phyloP scores from a whole-genome alignment of 768 basidiomycete species.

The Psilocybe subaeruginosa region DNA sequence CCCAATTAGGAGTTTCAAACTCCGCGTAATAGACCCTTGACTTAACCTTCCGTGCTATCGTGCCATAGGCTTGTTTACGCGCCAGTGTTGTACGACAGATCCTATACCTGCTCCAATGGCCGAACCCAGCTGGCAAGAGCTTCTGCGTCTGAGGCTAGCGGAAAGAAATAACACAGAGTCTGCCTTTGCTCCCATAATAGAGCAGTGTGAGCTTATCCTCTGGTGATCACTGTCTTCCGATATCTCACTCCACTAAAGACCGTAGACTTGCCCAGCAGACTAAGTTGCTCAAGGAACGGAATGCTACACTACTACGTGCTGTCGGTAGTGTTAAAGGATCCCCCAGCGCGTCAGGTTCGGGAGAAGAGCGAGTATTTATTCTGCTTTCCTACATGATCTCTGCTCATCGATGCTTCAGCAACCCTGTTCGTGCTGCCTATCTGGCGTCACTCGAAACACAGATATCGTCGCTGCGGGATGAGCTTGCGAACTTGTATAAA shows the following conservation, averaged over 20 bases:
- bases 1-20: conserved; percentile 41
- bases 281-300: conserved; percentile 89
- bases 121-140: conserved; percentile 85
- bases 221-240: conserved; percentile 10
- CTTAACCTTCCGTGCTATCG: background rate
- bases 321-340: conserved; percentile 73
- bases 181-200: conserved; percentile 82
- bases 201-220: conserved; percentile 73
- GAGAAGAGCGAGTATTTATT: conserved; percentile 66
- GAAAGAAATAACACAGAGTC: conserved; percentile 85
- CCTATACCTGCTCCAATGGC: conserved; percentile 45
- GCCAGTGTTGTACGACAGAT: too few species aligned
- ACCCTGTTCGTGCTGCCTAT: conserved; percentile 86
- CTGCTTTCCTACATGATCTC: conserved; percentile 9
- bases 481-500: conserved; percentile 94
- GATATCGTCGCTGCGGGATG: conserved; percentile 88
- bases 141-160: conserved; percentile 74
- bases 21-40: conserved; percentile 31
- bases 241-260: conserved; percentile 51
- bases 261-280: conserved; percentile 91
- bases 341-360: conserved; percentile 62
- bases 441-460: conserved; percentile 92
- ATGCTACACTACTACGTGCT: conserved; percentile 84
- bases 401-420: conserved; percentile 45
- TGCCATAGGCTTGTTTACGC: background rate